These are phyloP conservation scores for Myrica gale DNA, from an alignment of 306 rosid genomes.

Conservation along the genomic window DNA sequence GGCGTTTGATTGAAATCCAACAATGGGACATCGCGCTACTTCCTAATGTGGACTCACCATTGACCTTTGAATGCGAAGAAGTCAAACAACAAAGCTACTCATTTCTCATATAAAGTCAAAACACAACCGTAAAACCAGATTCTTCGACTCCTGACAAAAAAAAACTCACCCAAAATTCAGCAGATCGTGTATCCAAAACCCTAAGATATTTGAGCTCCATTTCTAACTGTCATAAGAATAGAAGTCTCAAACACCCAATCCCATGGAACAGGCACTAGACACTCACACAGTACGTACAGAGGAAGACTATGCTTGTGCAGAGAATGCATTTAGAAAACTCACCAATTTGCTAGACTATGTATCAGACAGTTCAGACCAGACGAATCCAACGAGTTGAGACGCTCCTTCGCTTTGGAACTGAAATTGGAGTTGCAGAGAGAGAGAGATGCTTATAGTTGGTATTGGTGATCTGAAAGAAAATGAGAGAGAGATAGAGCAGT, in stretches of 20 bases:
- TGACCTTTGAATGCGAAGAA: background rate
- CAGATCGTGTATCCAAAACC: background rate
- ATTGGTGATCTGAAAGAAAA: constrained; percentile 9
- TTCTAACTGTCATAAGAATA: background rate
- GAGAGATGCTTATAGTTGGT: background rate
- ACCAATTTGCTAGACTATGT: background rate
- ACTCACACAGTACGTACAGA: background rate
- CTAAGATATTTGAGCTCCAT: background rate
- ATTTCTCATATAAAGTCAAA: background rate
- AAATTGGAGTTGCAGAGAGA: background rate
- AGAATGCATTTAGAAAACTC: background rate
- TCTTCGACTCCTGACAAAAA: background rate
- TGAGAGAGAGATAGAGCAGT: constrained; percentile 32
- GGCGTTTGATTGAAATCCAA: background rate
- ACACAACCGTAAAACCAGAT: background rate
- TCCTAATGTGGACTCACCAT: background rate
- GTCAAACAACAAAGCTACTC: background rate
- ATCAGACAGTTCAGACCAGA: background rate
- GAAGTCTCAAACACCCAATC: no score
- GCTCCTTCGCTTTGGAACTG: background rate
- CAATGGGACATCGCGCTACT: background rate
- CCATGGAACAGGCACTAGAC: background rate
- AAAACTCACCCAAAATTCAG: background rate
- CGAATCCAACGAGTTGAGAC: background rate
- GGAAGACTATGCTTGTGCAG: background rate